Evolutionary conservation across 306 rosid species (phyloP).

Genomic region (Rosa rugosa): DNA sequence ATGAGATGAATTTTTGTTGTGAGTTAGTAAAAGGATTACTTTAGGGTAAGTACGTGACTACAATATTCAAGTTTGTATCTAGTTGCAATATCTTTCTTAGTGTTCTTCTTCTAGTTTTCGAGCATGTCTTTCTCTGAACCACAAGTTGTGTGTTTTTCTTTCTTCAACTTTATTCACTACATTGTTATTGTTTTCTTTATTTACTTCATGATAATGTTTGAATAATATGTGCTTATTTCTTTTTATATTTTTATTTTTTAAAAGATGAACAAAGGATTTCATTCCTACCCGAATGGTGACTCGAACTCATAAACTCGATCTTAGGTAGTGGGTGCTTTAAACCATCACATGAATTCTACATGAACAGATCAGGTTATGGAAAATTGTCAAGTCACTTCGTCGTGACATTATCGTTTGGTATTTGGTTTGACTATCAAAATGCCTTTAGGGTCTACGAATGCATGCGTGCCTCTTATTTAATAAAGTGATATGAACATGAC

Average conservation of each 20-base stretch:
- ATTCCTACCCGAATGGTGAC: no score
- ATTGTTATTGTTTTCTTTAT: background rate
- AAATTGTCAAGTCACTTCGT: background rate
- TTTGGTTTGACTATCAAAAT: background rate
- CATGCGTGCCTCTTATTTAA: background rate
- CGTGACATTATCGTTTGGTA: background rate
- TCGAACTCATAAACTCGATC: no score
- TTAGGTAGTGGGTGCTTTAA: no score
- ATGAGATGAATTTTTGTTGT: no score
- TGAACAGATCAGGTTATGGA: slow-evolving; percentile 1
- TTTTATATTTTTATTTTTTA: no score
- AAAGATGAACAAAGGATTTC: no score
- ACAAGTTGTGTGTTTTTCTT: background rate
- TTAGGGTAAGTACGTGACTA: no score
- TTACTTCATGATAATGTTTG: background rate
- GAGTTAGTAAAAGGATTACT: no score
- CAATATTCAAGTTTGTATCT: no score
- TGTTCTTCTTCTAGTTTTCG: background rate
- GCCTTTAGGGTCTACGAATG: background rate
- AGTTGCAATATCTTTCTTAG: background rate
- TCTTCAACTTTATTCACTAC: background rate
- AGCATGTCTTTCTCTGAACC: background rate
- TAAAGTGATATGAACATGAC: background rate
- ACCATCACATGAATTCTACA: background rate
- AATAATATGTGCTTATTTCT: background rate